Evolutionary conservation across 2,329 filamentous ascomycete species (phyloP).

Genomic region (Colletotrichum neosansevieriae): DNA sequence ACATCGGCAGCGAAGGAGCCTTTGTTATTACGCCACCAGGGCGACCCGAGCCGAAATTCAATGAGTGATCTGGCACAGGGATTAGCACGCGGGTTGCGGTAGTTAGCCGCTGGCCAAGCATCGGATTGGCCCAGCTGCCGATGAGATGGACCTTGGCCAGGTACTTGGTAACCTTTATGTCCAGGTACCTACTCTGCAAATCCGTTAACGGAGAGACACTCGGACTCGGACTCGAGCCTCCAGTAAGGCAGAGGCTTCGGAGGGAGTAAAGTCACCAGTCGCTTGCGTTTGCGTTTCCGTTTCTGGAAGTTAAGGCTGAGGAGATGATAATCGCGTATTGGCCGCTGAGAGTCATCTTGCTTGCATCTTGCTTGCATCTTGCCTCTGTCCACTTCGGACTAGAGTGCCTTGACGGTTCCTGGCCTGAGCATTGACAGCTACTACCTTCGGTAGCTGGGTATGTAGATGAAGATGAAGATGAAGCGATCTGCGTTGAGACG

Average conservation of each 20-base stretch:
- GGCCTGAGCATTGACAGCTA: not conserved
- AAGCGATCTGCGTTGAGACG: not conserved
- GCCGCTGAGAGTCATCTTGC: not conserved
- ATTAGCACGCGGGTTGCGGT: constrained; percentile 1
- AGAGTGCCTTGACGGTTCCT: not conserved
- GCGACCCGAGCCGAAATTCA: not conserved
- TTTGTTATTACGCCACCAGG: constrained; percentile 8
- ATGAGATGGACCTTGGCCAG: constrained; percentile 3
- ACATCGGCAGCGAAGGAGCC: not conserved
- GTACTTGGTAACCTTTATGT: no score
- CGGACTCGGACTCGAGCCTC: constrained; percentile 7
- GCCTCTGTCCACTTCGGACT: not conserved
- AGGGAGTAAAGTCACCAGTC: not conserved
- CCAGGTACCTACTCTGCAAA: no score
- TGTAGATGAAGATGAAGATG: no score
- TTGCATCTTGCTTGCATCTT: not conserved
- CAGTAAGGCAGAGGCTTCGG: not conserved
- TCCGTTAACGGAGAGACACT: no score
- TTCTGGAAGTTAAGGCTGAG: not conserved
- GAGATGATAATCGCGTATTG: not conserved
- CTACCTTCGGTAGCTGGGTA: no score
- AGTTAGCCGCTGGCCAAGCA: constrained; percentile 4
- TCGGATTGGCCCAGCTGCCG: not conserved
- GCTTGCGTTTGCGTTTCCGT: not conserved
- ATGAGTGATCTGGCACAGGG: constrained; percentile 16